Evolutionary conservation across 306 rosid species (phyloP), one percentile per base, ranked within the genome.

Genomic region (Cucumis sativus): DNA sequence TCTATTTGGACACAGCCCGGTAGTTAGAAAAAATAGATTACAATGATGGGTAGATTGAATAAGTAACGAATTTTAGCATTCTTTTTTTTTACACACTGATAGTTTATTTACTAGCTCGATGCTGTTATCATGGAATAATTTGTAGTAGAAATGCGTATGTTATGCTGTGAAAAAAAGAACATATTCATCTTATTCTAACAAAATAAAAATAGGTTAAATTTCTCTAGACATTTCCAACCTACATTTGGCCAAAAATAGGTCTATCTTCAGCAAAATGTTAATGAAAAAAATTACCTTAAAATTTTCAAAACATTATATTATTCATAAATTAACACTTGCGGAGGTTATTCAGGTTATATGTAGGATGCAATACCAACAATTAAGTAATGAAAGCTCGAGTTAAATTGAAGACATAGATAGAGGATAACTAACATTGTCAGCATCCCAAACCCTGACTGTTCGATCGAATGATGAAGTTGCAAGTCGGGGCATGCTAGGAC

Each of bases 381-480:
- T 73, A 51, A 73, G 75, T 40, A 65, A 78, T 54, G 23, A 72
- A 41, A 33, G 63, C 5, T 16, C 17, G 3, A 41, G 72, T 37
- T 23, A 65, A 70, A 52, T 54, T 25, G 20, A 20, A 6, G 82
- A 57, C 41, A 80, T 64, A 74, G 40, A 65, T 55, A 68, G 11
- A 66, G 39, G 47, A 79, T 61, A 8, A 92, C 96, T 96, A 62
- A 92, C 99, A 87, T 88, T 96, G 52, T 96, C 99, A 62, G 89
- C 96, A 81, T 92, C 99, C 99, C 99, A 96, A 83, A 96, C 98
- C 87, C 98, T 76, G 83, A 96, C 98, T 73, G 98, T 91, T 89
- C 88, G 91, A 85, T 96, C 99, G 39, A 92, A 96, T 40, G 99
- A 96, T 76, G 98, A 92, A 45, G 99, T 96, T 72, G 99, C 99